These are phyloP conservation scores for Phycomyces blakesleeanus DNA, from an alignment of 192 early-diverging fungal genomes.

Conservation along the genomic window DNA sequence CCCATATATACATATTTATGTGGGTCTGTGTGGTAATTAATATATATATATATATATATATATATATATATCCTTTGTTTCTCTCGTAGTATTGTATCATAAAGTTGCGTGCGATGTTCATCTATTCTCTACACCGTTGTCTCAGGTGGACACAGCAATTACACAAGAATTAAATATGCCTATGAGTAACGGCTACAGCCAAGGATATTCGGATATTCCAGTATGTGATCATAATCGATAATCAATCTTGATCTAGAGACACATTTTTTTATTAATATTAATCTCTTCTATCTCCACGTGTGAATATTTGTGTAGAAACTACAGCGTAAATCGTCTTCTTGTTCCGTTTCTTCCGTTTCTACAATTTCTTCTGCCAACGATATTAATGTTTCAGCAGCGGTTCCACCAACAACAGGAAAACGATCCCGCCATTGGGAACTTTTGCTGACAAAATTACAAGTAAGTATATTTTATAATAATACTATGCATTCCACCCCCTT, in stretches of 20 bases:
- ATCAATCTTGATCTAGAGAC: too few species aligned
- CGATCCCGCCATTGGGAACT: slow-evolving; percentile 5
- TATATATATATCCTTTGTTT: too few species aligned
- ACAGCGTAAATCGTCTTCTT: slow-evolving; percentile 10
- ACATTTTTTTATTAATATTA: too few species aligned
- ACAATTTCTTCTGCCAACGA: slow-evolving; percentile 3
- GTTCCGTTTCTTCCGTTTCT: slow-evolving; percentile 2
- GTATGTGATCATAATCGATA: neutral
- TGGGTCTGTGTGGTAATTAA: too few species aligned
- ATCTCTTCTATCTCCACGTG: too few species aligned
- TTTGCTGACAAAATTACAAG: slow-evolving; percentile 17
- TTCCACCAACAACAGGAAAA: neutral
- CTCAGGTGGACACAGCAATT: slow-evolving; percentile 14
- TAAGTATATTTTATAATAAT: slow-evolving; percentile 8
- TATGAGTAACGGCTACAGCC: neutral
- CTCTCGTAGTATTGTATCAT: slow-evolving; percentile 28
- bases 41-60: too few species aligned
- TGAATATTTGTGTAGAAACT: neutral
- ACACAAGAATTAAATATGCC: slow-evolving; percentile 15
- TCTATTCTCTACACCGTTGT: slow-evolving; percentile 12
- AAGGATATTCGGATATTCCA: slow-evolving; percentile 17
- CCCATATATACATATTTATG: neutral
- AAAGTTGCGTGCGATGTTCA: slow-evolving; percentile 28
- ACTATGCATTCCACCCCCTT: neutral
- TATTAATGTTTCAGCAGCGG: neutral